A percentile compares a stretch with the other conserved stretches of the same genome.
Conservation (phyloP, 2,329 filamentous ascomycete species). For the Monascus ruber region DNA sequence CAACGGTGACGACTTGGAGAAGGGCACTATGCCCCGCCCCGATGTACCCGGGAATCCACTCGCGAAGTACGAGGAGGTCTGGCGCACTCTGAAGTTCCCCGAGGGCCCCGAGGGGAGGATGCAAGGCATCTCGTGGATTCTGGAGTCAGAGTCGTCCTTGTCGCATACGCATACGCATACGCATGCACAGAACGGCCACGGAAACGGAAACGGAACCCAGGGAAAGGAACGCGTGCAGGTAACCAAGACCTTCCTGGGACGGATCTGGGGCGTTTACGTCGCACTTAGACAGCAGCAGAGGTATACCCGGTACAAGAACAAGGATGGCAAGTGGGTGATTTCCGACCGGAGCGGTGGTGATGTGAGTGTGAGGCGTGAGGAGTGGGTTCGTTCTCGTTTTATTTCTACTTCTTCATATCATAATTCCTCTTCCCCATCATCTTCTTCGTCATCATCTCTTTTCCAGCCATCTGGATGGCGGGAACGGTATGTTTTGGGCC, state of each 20-base stretch:
- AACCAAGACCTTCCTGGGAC: conserved; percentile 18
- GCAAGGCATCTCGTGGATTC: conserved; percentile 15
- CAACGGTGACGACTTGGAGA: conserved; percentile 31
- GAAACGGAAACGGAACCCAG: background rate
- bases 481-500: conserved; percentile 10
- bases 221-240: conserved; percentile 10
- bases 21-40: conserved; percentile 26
- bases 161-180: conserved; percentile 3
- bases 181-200: background rate
- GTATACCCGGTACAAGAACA: conserved; percentile 3
- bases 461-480: conserved; percentile 4
- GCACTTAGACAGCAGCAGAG: conserved; percentile 16
- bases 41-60: conserved; percentile 21
- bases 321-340: conserved; percentile 5
- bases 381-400: conserved; percentile 7
- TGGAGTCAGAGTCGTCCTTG: conserved; percentile 10
- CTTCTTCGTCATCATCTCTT: background rate
- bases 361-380: conserved; percentile 20
- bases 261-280: conserved; percentile 20
- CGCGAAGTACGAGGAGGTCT: conserved; percentile 54
- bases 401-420: background rate
- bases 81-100: conserved; percentile 40
- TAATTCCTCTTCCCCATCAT: conserved; percentile 1
- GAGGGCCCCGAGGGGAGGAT: conserved; percentile 9
- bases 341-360: conserved; percentile 10